These are phyloP conservation scores for Phytophthora europaea DNA, from an alignment of 352 stramenopile species.

Conservation along the genomic window DNA sequence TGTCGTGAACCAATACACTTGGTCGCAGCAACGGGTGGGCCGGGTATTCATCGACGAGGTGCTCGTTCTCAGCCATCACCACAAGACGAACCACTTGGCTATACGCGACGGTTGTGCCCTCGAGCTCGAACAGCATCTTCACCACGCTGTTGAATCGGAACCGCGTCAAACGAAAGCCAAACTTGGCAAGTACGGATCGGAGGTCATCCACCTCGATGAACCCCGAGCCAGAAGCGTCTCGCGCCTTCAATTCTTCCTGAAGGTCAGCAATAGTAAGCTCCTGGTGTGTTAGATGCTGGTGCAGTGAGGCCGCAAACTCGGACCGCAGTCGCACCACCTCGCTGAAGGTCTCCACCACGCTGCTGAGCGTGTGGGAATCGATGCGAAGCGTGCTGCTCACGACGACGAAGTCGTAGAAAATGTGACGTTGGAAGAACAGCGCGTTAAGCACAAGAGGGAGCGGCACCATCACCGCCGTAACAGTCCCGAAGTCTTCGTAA, in stretches of 20 bases:
- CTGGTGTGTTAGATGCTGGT: conserved; percentile 25
- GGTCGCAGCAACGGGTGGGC: conserved; percentile 28
- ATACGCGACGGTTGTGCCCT: conserved; percentile 49
- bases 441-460: conserved; percentile 56
- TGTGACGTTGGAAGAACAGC: conserved; percentile 58
- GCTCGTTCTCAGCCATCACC: conserved; percentile 38
- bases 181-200: conserved; percentile 42
- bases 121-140: conserved; percentile 58
- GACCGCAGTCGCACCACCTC: conserved; percentile 59
- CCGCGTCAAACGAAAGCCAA: conserved; percentile 56
- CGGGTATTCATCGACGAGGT: conserved; percentile 21
- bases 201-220: conserved; percentile 53
- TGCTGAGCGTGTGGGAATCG: conserved; percentile 54
- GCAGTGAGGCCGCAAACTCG: conserved; percentile 51
- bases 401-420: conserved; percentile 70
- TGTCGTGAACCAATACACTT: conserved; percentile 27
- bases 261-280: conserved; percentile 40
- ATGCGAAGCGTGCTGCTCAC: conserved; percentile 63
- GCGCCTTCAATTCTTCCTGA: conserved; percentile 36
- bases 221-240: conserved; percentile 38
- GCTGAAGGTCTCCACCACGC: conserved; percentile 70
- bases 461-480: conserved; percentile 46
- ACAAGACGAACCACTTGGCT: conserved; percentile 55
- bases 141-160: conserved; percentile 72
- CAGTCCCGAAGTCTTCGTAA: conserved; percentile 40